phyloP scores from a whole-genome alignment of 164 flowering plant species.

The Macadamia integrifolia region DNA sequence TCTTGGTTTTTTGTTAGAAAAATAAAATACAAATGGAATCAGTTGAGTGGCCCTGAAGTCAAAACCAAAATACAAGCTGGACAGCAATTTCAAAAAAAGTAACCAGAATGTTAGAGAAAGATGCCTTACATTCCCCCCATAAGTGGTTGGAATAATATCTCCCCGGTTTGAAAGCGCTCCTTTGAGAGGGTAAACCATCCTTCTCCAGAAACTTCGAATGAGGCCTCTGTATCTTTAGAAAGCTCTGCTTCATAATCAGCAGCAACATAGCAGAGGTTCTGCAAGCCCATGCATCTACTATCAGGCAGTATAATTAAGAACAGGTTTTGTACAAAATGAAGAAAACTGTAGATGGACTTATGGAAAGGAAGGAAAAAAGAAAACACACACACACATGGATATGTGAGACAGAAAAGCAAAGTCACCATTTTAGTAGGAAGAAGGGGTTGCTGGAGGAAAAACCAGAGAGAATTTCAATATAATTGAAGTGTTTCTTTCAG shows the following conservation, averaged over 20 bases:
- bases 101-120: conserved; percentile 8
- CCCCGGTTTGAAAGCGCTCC: conserved; percentile 96
- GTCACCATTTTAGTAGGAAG: no score
- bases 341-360: background rate
- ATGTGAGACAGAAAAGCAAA: background rate
- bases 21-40: background rate
- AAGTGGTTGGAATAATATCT: conserved; percentile 79
- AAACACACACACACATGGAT: background rate
- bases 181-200: conserved; percentile 66
- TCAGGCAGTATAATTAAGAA: conserved; percentile 4
- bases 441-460: no score
- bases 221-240: conserved; percentile 58
- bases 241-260: conserved; percentile 80
- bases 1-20: no score
- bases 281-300: conserved; percentile 19
- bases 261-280: conserved; percentile 94
- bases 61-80: background rate
- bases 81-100: conserved; percentile 3
- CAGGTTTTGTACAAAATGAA: background rate
- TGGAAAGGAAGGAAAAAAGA: background rate
- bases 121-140: conserved; percentile 77
- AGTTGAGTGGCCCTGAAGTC: background rate
- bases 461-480: no score
- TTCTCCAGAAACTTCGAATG: conserved; percentile 53
- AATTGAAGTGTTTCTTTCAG: no score